Base-by-base conservation (phyloP, 495 filamentous ascomycete species). In the Daldinia caldariorum region DNA sequence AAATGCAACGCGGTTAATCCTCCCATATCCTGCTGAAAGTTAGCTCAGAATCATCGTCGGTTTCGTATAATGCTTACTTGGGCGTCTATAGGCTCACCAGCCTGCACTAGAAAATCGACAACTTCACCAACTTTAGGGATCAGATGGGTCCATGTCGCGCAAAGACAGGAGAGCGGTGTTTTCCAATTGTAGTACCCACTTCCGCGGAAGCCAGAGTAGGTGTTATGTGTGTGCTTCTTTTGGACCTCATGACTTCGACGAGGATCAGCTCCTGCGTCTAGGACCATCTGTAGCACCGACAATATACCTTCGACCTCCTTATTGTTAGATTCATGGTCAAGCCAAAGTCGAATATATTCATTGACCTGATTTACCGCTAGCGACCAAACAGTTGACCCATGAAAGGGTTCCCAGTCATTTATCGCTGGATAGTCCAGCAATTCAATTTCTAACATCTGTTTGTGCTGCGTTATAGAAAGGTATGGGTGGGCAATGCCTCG, bases 331-430 rank as follows among this genome's bases (percentile, higher is more conserved):
- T 35, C 34, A 2, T 35, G 2, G 34, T 7, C 0, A n/a, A 5
- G 6, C 0, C n/a, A 2, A 6, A 0, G 0, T 0, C 0, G 14
- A 5, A 16, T 16, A 6, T 5, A 3, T 6, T 41, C 6, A 10
- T 35, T 4, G 14, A 41, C 5, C 6, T 16, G 2, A 16, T 41
- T 41, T 41, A 41, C n/a, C 3, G n/a, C 14, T 5, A 41, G 6
- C 13, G 2, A 6, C 39, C 39, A 41, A 41, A 41, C 14, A 16
- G 39, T 41, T 0, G 39, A 5, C 39, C 14, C 14, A n/a, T 6
- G 14, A n/a, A 41, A 0, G 2, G 14, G 39, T 6, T 5, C 39
- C 5, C 0, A 1, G 6, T 41, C 39, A n/a, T 41, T 41, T 41
- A 41, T 41, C 4, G 39, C 13, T 6, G 39, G 39, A 4, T 41